Evolutionary conservation across 176 grass and related monocot genomes (phyloP), one percentile per base, ranked within the genome.

Genomic region (Triticum timopheevii): DNA sequence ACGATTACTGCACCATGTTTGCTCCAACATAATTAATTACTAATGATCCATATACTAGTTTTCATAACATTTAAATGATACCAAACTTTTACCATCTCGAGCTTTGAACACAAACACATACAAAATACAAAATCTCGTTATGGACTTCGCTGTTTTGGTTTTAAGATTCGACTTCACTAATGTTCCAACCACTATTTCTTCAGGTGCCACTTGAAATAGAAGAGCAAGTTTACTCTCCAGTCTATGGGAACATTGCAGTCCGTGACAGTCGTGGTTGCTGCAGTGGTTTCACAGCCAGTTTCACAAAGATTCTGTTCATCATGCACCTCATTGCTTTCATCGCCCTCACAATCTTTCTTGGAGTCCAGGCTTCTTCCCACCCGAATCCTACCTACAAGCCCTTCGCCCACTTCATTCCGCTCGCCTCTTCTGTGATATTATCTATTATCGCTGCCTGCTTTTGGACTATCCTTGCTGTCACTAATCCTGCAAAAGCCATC

Each of bases 281-380:
- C 77, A 88, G 89, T 79, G 86, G 74, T 68, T 87, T 98, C 92
- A 54, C 67, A 36, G 82, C 92, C 47, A 86, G 75, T 58, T 44
- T 89, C 56, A 88, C 89, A 22, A 90, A 89, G 79, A 3, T 87
- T 77, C 73, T 94, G 56, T 98, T 98, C 87, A 78, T 94, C 19
- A 13, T 86, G 6, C 93, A 98, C 89, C 85, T 94, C 62, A 6
- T 96, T 40, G 85, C 76, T 89, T 90, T 96, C 76, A 68, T 76
- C 81, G 82, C 90, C 67, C 77, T 96, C 76, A 82, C 95, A 82
- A 65, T 87, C 63, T 93, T 93, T 83, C 92, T 98, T 19, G 80
- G 87, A 17, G 52, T 93, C 27, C 76, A 89, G 23, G 90, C 94
- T 42, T 92, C 90, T 81, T 85, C 86, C 39, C 88, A 89, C 68